Conservation (phyloP, 1,284 basidiomycete genomes). For the Thecaphora frezii region DNA sequence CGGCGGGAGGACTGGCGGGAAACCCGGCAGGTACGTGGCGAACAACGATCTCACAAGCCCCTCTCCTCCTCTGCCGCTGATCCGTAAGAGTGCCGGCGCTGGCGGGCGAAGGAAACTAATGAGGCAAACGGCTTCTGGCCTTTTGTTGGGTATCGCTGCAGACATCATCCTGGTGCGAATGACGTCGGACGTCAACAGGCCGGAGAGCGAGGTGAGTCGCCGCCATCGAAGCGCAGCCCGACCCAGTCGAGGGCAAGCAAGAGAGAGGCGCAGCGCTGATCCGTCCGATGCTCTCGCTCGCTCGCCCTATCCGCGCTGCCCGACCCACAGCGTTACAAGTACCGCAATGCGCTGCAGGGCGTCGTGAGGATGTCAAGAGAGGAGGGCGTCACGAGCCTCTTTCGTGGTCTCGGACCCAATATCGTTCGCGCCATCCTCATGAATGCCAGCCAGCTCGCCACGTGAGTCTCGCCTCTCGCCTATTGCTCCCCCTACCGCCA, state of each 20-base stretch:
- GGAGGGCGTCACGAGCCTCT: constrained; percentile 62
- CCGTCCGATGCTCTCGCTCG: too few species aligned
- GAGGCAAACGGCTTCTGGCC: too few species aligned
- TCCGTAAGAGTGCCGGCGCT: background rate
- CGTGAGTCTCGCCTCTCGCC: constrained; percentile 6
- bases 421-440: constrained; percentile 63
- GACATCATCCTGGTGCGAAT: constrained; percentile 64
- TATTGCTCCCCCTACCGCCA: too few species aligned
- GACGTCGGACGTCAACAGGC: constrained; percentile 60
- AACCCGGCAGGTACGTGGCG: constrained; percentile 35
- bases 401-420: constrained; percentile 63
- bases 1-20: constrained; percentile 51
- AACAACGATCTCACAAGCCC: constrained; percentile 1
- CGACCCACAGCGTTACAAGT: constrained; percentile 40
- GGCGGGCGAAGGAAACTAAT: too few species aligned
- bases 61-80: constrained; percentile 2
- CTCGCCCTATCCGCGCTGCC: too few species aligned
- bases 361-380: constrained; percentile 61
- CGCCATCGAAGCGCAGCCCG: too few species aligned
- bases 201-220: constrained; percentile 5
- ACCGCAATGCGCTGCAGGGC: constrained; percentile 62
- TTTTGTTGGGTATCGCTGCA: constrained; percentile 2
- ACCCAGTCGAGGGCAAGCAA: too few species aligned
- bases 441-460: constrained; percentile 61
- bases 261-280: too few species aligned